These are phyloP conservation scores for Gremmenia infestans DNA, from an alignment of 2,329 filamentous ascomycete species.

Conservation along the genomic window DNA sequence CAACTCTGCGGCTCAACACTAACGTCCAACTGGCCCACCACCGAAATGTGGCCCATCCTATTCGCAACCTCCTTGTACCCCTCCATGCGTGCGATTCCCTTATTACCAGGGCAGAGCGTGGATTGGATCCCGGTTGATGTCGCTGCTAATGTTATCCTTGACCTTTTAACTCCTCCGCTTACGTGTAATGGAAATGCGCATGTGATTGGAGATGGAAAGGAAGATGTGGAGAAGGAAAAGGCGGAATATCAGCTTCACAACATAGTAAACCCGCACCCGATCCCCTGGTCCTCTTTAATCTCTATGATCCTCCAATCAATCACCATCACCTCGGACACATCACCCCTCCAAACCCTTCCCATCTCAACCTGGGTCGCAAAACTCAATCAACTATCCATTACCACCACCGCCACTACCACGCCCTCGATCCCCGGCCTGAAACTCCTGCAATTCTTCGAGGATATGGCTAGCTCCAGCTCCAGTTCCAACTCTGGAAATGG, in stretches of 20 bases:
- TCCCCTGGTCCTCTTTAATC: conserved; percentile 17
- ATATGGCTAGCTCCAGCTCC: conserved; percentile 11
- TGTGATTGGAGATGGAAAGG: no score
- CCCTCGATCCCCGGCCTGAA: conserved; percentile 19
- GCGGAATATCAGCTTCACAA: conserved; percentile 21
- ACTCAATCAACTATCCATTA: conserved; percentile 5
- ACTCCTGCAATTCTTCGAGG: conserved; percentile 24
- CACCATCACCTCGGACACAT: background rate
- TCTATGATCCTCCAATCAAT: conserved; percentile 8
- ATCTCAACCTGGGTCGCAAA: conserved; percentile 20
- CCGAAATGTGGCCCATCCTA: conserved; percentile 26
- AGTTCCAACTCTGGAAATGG: no score
- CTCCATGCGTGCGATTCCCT: conserved; percentile 10
- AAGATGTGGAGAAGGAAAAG: background rate
- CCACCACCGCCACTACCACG: background rate
- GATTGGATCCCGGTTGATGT: conserved; percentile 28
- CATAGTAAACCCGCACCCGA: conserved; percentile 23
- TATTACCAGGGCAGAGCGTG: conserved; percentile 11
- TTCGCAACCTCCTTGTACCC: conserved; percentile 11
- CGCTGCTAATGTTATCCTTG: conserved; percentile 17
- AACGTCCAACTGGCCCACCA: conserved; percentile 24
- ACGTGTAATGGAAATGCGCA: no score
- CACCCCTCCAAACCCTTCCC: conserved; percentile 7
- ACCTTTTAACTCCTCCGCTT: conserved; percentile 5
- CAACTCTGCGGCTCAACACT: conserved; percentile 24